A percentile compares a stretch with the other conserved stretches of the same genome.
These are phyloP conservation scores for Dunaliella salina DNA, from an alignment of 163 green algal species.

Conservation along the genomic window DNA sequence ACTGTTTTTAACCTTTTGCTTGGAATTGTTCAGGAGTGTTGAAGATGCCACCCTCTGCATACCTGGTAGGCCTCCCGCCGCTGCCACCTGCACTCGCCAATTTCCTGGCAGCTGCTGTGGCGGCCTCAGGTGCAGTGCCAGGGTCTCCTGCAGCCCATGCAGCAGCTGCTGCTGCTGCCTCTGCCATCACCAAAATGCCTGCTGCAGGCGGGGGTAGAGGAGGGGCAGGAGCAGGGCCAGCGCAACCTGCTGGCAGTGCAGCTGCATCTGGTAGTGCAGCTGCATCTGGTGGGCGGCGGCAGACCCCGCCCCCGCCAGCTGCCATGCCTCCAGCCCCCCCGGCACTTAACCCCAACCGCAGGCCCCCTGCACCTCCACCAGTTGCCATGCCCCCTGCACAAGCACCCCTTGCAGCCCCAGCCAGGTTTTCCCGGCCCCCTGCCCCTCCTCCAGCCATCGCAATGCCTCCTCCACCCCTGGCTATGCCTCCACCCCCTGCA, in stretches of 20 bases:
- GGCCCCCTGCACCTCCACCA: too few species aligned
- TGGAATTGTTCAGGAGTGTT: background rate
- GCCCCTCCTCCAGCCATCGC: background rate
- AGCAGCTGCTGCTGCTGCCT: background rate
- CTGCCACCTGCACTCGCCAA: background rate
- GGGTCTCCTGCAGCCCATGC: background rate
- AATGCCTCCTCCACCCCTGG: background rate
- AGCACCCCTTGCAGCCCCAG: background rate
- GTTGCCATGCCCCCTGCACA: background rate
- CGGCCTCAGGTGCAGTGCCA: background rate
- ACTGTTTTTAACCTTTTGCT: too few species aligned
- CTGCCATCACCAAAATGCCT: conserved; percentile 1
- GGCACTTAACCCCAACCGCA: too few species aligned
- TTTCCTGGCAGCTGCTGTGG: conserved; percentile 2
- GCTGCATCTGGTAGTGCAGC: background rate
- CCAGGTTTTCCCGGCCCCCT: background rate
- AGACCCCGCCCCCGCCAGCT: background rate
- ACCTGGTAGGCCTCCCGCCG: background rate
- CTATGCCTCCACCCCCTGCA: background rate
- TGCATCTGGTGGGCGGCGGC: too few species aligned
- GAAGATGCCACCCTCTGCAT: background rate
- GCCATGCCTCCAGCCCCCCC: background rate
- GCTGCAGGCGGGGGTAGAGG: background rate
- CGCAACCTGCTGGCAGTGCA: background rate
- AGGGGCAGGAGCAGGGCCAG: background rate